Evolutionary conservation across 139 green algal genomes (phyloP).

Genomic region (Auxenochlorella pyrenoidosa): DNA sequence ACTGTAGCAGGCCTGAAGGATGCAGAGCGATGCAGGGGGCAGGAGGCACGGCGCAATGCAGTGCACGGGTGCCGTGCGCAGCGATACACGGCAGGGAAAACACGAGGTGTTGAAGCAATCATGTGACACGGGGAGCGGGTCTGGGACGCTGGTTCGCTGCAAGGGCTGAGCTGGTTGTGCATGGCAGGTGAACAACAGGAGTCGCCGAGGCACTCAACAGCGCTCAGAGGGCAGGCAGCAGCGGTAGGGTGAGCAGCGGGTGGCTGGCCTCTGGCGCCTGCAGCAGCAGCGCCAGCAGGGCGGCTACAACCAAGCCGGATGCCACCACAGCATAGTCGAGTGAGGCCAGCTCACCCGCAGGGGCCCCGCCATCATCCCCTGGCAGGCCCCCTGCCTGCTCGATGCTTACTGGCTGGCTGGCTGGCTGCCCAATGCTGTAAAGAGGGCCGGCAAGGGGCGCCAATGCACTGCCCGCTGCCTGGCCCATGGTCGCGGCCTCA

Average conservation of each 20-base stretch:
- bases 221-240: not conserved
- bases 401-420: not conserved
- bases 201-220: not conserved
- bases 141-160: not conserved
- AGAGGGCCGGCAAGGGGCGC: not conserved
- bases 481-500: not conserved
- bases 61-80: not conserved
- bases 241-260: not conserved
- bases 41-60: not conserved
- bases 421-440: not conserved
- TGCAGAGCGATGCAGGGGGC: not conserved
- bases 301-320: not conserved
- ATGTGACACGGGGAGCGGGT: not conserved
- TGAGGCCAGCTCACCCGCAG: not conserved
- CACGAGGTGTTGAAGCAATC: too few species aligned
- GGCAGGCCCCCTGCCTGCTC: not conserved
- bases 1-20: not conserved
- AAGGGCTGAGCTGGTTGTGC: not conserved
- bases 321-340: not conserved
- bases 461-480: not conserved
- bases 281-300: not conserved
- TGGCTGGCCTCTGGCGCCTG: not conserved
- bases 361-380: not conserved
- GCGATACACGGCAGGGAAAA: too few species aligned
- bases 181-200: not conserved